phyloP scores from a whole-genome alignment of 2,329 filamentous ascomycete species.

The Beauveria asiatica region DNA sequence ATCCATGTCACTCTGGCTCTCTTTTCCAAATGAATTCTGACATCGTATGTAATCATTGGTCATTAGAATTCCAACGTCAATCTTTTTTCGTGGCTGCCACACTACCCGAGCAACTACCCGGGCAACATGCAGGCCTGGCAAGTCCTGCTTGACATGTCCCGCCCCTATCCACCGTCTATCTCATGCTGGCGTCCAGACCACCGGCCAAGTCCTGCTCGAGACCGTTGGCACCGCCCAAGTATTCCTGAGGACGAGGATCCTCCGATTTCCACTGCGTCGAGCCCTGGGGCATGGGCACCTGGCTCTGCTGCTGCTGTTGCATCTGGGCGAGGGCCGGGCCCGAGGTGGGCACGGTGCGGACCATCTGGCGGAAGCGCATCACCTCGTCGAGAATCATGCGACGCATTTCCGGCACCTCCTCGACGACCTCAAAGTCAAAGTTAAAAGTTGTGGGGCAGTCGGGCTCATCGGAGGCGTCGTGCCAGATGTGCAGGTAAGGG shows the following conservation, averaged over 20 bases:
- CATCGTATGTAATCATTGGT: slow-evolving; percentile 4
- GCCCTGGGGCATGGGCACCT: slow-evolving; percentile 45
- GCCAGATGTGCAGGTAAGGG: slow-evolving; percentile 95
- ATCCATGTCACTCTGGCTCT: neutral
- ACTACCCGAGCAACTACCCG: neutral
- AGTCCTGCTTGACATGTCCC: neutral
- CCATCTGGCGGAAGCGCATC: slow-evolving; percentile 64
- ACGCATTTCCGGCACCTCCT: slow-evolving; percentile 91
- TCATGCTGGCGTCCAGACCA: slow-evolving; percentile 40
- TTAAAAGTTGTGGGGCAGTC: slow-evolving; percentile 90
- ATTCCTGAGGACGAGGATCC: slow-evolving; percentile 53
- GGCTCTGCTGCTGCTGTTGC: slow-evolving; percentile 29
- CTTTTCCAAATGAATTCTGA: neutral
- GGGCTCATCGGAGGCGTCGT: slow-evolving; percentile 93
- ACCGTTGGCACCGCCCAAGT: slow-evolving; percentile 37
- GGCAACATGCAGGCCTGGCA: neutral
- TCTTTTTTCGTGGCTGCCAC: neutral
- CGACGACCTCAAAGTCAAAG: slow-evolving; percentile 96
- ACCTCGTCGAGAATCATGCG: slow-evolving; percentile 97
- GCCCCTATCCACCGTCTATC: slow-evolving; percentile 10
- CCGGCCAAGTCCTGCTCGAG: slow-evolving; percentile 53
- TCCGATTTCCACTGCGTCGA: slow-evolving; percentile 48
- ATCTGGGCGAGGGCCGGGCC: slow-evolving; percentile 25
- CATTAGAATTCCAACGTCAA: slow-evolving; percentile 3
- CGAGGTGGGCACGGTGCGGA: slow-evolving; percentile 41